These are phyloP conservation scores for Verticillium alfalfae DNA, from an alignment of 2,329 filamentous ascomycete species.

Conservation along the genomic window DNA sequence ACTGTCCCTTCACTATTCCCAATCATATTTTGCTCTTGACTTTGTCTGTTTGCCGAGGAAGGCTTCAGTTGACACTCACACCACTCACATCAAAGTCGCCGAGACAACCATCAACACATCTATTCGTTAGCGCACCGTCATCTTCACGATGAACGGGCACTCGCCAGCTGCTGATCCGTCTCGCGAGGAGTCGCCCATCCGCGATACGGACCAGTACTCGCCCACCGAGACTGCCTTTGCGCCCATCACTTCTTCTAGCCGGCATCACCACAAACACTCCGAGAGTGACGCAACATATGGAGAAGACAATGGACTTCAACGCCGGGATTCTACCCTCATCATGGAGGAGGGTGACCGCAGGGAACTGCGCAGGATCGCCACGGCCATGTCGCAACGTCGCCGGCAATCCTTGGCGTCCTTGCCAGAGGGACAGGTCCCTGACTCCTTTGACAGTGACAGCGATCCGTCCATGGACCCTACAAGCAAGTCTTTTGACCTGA, in stretches of 20 bases:
- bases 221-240: background rate
- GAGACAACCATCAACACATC: background rate
- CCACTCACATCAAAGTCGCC: background rate
- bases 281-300: background rate
- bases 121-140: background rate
- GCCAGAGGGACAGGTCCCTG: conserved; percentile 2
- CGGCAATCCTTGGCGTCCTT: conserved; percentile 16
- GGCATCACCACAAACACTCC: background rate
- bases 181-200: background rate
- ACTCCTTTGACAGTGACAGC: background rate
- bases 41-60: background rate
- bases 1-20: too few species aligned
- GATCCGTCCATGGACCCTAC: conserved; percentile 30
- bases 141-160: background rate
- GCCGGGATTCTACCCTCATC: conserved; percentile 2
- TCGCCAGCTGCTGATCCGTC: background rate
- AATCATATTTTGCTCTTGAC: background rate
- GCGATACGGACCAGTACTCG: background rate
- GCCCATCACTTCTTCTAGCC: background rate
- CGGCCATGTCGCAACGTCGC: conserved; percentile 27
- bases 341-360: conserved; percentile 25
- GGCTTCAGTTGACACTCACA: background rate
- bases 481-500: conserved; percentile 31
- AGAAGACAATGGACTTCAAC: background rate
- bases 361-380: conserved; percentile 33